phyloP scores from a whole-genome alignment of 208 protist species.

The Wallacemonas rigidus region DNA sequence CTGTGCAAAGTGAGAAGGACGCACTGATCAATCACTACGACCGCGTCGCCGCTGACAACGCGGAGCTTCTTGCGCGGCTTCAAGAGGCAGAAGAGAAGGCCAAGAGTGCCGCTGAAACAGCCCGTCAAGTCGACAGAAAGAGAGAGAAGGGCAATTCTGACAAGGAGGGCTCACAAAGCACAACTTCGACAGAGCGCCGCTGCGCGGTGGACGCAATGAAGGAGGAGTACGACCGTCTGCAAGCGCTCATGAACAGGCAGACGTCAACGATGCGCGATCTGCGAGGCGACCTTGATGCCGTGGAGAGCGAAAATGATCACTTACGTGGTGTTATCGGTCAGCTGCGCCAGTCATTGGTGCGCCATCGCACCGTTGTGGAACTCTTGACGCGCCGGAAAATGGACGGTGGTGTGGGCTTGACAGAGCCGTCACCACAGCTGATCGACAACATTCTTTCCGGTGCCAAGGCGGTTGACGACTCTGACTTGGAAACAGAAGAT shows the following conservation, averaged over 20 bases:
- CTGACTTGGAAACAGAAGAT: not conserved
- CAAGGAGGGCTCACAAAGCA: not conserved
- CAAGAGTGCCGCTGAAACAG: not conserved
- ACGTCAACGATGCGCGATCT: slow-evolving; percentile 34
- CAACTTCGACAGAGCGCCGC: slow-evolving; percentile 15
- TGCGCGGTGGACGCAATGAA: slow-evolving; percentile 11
- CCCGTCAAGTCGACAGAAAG: not conserved
- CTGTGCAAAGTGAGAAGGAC: slow-evolving; percentile 21
- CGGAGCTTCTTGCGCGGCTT: slow-evolving; percentile 25
- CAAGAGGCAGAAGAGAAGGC: slow-evolving; percentile 21
- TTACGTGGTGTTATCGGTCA: slow-evolving; percentile 39
- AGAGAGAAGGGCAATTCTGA: slow-evolving; percentile 8
- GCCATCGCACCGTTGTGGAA: slow-evolving; percentile 58
- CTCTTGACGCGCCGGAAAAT: slow-evolving; percentile 31
- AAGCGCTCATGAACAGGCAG: slow-evolving; percentile 41
- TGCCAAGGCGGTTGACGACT: slow-evolving; percentile 3
- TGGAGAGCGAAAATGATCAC: slow-evolving; percentile 28
- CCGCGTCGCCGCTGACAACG: slow-evolving; percentile 37
- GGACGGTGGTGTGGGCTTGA: not conserved
- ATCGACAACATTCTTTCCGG: slow-evolving; percentile 48
- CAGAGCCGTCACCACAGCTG: slow-evolving; percentile 18
- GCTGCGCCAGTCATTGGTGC: slow-evolving; percentile 39
- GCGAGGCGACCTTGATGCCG: slow-evolving; percentile 36
- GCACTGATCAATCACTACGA: slow-evolving; percentile 40
- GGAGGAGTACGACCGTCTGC: slow-evolving; percentile 34